Evolutionary conservation across 306 rosid genomes (phyloP), one percentile per base, ranked within the genome.

Genomic region (Bauhinia variegata): DNA sequence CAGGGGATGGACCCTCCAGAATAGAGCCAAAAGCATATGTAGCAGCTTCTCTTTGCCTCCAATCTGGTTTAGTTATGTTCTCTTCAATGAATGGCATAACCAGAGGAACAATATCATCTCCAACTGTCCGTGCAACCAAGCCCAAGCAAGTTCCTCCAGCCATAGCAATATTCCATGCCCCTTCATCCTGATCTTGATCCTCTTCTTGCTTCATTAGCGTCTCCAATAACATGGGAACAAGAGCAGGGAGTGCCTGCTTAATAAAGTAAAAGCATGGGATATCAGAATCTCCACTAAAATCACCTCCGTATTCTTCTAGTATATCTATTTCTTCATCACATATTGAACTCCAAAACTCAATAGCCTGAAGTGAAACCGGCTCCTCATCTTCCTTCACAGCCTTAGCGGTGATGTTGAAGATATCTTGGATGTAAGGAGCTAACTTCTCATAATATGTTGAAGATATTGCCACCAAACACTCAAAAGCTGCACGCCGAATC

Each of bases 111-210:
- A 92, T 70, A 67, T 85, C 96, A 77, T 92, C 96, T 4, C 98
- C 96, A 39, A 92, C 96, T 5, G 96, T 92, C 2, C 92, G 84
- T 60, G 98, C 98, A 77, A 89, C 95, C 73, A 92, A 77, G 18
- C 98, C 96, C 82, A 92, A 74, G 73, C 98, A 92, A 7, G 98
- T 92, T 36, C 98, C 98, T 47, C 98, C 98, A 68, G 98, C 98
- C 98, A 92, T 92, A 46, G 98, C 98, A 84, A 92, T 87, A 68
- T 92, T 92, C 98, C 98, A 92, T 17, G 98, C 96, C 42, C 95
- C 98, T 77, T 92, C 98, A 46, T 92, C 98, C 68, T 87, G 98
- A 84, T 92, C 98, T 68, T 89, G 98, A 75, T 89, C 96, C 75
- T 92, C 96, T 65, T 92, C 96, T 79, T 92, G 98, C 82, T 89